Percentiles rank a stretch among this genome's conserved stretches.
These are phyloP conservation scores for Didymella sp. DNA, from an alignment of 2,329 filamentous ascomycete species.

Conservation along the genomic window DNA sequence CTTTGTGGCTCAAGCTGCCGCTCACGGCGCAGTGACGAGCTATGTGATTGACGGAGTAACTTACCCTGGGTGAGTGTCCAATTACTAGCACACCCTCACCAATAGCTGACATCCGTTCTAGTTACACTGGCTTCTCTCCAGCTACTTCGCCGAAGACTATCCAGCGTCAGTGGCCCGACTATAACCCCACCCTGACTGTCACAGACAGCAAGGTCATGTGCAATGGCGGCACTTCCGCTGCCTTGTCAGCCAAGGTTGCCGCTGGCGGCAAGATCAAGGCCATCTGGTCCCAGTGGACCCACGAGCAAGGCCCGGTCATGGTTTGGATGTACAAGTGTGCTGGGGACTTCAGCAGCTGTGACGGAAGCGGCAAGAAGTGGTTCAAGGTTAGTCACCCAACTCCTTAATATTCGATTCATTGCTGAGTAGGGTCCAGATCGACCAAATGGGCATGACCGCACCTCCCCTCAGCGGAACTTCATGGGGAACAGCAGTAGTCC, in stretches of 20 bases:
- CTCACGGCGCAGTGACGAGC: conserved; percentile 47
- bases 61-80: conserved; percentile 38
- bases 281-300: conserved; percentile 65
- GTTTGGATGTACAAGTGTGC: conserved; percentile 62
- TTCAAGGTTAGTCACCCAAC: conserved; percentile 59
- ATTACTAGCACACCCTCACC: conserved; percentile 29
- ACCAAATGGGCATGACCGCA: conserved; percentile 60
- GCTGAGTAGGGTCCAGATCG: conserved; percentile 37
- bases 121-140: conserved; percentile 62
- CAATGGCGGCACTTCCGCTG: conserved; percentile 57
- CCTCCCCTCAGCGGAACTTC: conserved; percentile 55
- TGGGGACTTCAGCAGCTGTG: conserved; percentile 56
- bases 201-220: conserved; percentile 61
- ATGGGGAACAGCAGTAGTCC: conserved; percentile 60
- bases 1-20: conserved; percentile 40
- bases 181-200: conserved; percentile 61
- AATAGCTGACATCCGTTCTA: conserved; percentile 49
- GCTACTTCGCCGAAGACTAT: conserved; percentile 59
- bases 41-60: conserved; percentile 45
- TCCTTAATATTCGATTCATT: neutral
- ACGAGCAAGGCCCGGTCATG: conserved; percentile 65
- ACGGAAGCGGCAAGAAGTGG: conserved; percentile 62
- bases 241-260: conserved; percentile 55
- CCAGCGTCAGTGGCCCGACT: conserved; percentile 65
- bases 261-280: conserved; percentile 61